Base-by-base conservation (phyloP, 257 asterid genomes). In the Ligustrum vulgare region DNA sequence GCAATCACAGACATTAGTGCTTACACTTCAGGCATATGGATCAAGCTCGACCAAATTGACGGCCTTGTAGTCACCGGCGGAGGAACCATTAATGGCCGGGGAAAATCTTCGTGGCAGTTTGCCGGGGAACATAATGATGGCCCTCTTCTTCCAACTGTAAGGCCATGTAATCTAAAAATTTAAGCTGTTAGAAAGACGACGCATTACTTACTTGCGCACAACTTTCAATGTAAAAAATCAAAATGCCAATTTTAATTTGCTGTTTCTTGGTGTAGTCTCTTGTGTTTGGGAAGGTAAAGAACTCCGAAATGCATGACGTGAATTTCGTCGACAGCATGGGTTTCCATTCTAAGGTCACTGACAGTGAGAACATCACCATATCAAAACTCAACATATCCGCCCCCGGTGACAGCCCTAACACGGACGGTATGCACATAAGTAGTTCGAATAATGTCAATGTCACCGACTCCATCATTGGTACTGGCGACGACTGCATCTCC, bases 361-460 rank as follows among this genome's bases (percentile, higher is more conserved):
- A 86, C 39, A 80, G 92, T 62, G 7, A 5, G 12, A 71, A 82
- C 32, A 32, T 92, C 1, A 5, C 1, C 0, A 64, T 90, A 6
- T 11, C 63, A 0, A 77, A 85, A 20, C 6, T 92, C 64, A 78
- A 39, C 2, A 84, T 92, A 74, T 80, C 79, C 3, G 94, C 97
- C 25, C 98, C 97, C 0, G 92, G 67, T 0, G 72, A 80, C 3
- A 92, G 98, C 76, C 98, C 98, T 15, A 92, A 92, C 81, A 92
- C 98, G 6, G 98, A 92, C 31, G 98, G 97, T 10, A 33, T 87
- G 47, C 97, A 90, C 68, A 18, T 89, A 8, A 85, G 93, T 69
- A 77, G 76, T 0, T 73, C 89, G 16, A 73, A 69, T 0, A 83
- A 79, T 13, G 54, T 87, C 25, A 83, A 77, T 39, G 34, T 92